Base-by-base conservation (phyloP, 495 filamentous ascomycete species). In the Astrothelium subdiscretum region DNA sequence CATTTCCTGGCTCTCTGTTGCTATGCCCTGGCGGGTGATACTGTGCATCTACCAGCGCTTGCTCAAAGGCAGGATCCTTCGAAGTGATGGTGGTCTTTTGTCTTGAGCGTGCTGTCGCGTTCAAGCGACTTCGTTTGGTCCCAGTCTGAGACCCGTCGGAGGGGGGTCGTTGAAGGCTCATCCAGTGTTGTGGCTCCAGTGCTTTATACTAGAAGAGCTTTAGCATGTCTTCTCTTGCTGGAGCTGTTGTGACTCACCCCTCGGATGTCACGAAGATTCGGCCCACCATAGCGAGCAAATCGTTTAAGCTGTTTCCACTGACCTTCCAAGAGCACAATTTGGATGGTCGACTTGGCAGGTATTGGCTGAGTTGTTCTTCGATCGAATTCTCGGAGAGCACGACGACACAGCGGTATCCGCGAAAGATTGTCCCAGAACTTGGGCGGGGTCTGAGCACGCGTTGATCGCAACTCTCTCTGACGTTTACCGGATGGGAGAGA, bases 281-380 rank as follows among this genome's bases (percentile, higher is more conserved):
- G 67, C 58, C 66, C 66, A 42, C 67, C 71, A 59, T 68, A 43
- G 65, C 68, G 69, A 58, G 62, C 65, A 63, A 70, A 71, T 43
- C 65, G 64, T 43, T 68, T 64, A 26, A 70, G 65, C 26, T 63
- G 59, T 61, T 27, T 24, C 59, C 27, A 44, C 35, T 31, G 27
- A 61, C 4, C 0, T 61, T 44, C 26, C 31, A 31, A 31, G 20
- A 31, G 35, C 29, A 44, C 59, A 27, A 31, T 0, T 61, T 40
- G 27, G 35, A 29, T 44, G 26, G 59, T 40, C n/a, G 24, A 11
- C 18, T 22, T 20, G 59, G 31, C 27, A 63, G 59, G 43, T 32
- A 54, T 2, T 54, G n/a, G 48, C 48, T 69, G 24, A 27, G 22
- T 51, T 32, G 40, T 70, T 59, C 65, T 64, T 59, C 68, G 63